Percentiles rank a stretch among this genome's conserved stretches.
These are phyloP conservation scores for Paecilomyces sp. DNA, from an alignment of 2,329 filamentous ascomycete species.

Conservation along the genomic window DNA sequence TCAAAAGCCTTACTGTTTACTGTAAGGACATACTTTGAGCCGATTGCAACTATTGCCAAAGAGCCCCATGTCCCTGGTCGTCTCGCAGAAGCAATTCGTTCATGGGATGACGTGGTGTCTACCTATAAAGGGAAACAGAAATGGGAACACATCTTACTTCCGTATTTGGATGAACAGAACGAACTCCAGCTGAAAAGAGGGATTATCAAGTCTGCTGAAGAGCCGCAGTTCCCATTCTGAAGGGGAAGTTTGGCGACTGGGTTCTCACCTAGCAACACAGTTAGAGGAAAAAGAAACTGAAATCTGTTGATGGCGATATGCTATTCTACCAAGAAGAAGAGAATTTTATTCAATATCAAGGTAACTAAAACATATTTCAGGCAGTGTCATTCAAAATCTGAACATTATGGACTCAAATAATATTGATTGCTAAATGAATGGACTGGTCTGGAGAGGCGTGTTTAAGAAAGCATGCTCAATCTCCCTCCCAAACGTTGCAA, in stretches of 20 bases:
- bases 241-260: not conserved
- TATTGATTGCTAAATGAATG: too few species aligned
- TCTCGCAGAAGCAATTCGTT: conserved; percentile 3
- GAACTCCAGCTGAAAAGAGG: not conserved
- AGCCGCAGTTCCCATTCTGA: not conserved
- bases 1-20: conserved; percentile 1
- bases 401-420: too few species aligned
- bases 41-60: not conserved
- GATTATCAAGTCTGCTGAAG: not conserved
- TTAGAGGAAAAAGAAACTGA: not conserved
- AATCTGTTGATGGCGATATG: not conserved
- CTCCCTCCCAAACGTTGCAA: too few species aligned
- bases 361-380: too few species aligned
- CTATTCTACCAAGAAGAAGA: too few species aligned
- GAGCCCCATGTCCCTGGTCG: conserved; percentile 2
- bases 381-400: too few species aligned
- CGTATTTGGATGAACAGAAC: not conserved
- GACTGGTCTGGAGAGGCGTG: too few species aligned
- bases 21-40: not conserved
- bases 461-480: too few species aligned
- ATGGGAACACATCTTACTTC: conserved; percentile 6
- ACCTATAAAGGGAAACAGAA: conserved; percentile 6
- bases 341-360: too few species aligned
- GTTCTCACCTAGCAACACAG: not conserved
- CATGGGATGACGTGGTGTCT: conserved; percentile 5